A percentile compares a stretch with the other conserved stretches of the same genome.
Conservation (phyloP, 2,329 filamentous ascomycete genomes). For the Triangularia verruculosa region DNA sequence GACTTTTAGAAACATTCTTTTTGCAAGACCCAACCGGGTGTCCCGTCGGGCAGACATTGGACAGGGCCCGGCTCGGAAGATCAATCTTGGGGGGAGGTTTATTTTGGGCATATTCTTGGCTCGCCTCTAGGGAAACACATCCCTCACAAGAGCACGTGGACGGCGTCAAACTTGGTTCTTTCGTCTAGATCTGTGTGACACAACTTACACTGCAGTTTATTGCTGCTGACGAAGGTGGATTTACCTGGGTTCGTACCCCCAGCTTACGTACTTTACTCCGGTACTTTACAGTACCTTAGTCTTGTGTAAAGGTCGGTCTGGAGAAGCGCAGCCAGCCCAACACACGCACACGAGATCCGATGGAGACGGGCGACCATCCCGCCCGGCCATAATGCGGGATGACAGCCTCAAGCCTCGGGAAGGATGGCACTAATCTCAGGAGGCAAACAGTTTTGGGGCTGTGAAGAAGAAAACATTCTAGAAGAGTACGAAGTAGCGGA, state of each 20-base stretch:
- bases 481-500: background rate
- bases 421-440: background rate
- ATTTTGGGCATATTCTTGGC: background rate
- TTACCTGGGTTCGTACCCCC: background rate
- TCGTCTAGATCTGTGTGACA: background rate
- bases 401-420: background rate
- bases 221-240: background rate
- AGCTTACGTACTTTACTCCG: conserved; percentile 9
- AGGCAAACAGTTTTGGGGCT: background rate
- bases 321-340: background rate
- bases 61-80: background rate
- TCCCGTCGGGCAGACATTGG: background rate
- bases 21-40: background rate
- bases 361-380: background rate
- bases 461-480: background rate
- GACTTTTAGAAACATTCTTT: background rate
- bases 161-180: background rate
- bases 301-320: background rate
- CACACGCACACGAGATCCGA: conserved; percentile 6
- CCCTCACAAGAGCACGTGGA: background rate
- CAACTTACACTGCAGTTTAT: background rate
- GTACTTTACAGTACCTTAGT: conserved; percentile 11
- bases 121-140: background rate
- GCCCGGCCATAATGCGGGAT: conserved; percentile 2
- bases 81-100: background rate